phyloP scores from a whole-genome alignment of 106 monocot species.

The Allium fistulosum region DNA sequence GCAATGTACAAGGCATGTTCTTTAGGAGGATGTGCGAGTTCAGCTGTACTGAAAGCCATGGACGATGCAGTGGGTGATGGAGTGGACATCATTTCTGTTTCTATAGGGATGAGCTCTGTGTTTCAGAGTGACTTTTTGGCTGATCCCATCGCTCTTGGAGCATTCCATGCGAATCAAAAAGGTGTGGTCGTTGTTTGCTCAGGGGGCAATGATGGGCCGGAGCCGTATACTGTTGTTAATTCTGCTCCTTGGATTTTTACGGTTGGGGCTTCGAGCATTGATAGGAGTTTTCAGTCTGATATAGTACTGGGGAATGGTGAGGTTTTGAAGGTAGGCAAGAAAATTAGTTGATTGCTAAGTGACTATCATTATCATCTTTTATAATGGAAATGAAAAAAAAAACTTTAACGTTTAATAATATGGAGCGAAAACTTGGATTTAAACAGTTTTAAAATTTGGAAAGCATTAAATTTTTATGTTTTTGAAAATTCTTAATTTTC shows the following conservation, averaged over 20 bases:
- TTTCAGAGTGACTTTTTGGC: constrained; percentile 87
- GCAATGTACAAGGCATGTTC: constrained; percentile 96
- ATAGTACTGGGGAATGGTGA: constrained; percentile 68
- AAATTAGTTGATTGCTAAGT: too few relatives aligned
- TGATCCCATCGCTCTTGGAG: constrained; percentile 85
- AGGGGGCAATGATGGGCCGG: constrained; percentile 95
- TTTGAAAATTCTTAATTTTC: too few relatives aligned
- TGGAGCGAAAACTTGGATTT: too few relatives aligned
- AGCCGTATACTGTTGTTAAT: constrained; percentile 85
- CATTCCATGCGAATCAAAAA: constrained; percentile 80
- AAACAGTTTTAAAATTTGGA: too few relatives aligned
- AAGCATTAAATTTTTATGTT: too few relatives aligned
- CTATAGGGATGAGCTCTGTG: constrained; percentile 87
- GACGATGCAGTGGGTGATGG: constrained; percentile 89
- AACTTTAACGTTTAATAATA: too few relatives aligned
- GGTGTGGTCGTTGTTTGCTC: constrained; percentile 83
- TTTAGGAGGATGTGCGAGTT: constrained; percentile 67
- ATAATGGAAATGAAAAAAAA: too few relatives aligned
- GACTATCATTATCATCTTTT: too few relatives aligned
- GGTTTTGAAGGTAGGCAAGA: constrained; percentile 48
- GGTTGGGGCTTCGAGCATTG: constrained; percentile 88
- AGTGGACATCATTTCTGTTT: constrained; percentile 84
- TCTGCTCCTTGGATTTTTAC: constrained; percentile 93
- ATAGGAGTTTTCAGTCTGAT: constrained; percentile 62
- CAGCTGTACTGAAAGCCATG: constrained; percentile 77